Conservation (phyloP, 768 basidiomycete species). For the Paxillus ammoniavirescens region DNA sequence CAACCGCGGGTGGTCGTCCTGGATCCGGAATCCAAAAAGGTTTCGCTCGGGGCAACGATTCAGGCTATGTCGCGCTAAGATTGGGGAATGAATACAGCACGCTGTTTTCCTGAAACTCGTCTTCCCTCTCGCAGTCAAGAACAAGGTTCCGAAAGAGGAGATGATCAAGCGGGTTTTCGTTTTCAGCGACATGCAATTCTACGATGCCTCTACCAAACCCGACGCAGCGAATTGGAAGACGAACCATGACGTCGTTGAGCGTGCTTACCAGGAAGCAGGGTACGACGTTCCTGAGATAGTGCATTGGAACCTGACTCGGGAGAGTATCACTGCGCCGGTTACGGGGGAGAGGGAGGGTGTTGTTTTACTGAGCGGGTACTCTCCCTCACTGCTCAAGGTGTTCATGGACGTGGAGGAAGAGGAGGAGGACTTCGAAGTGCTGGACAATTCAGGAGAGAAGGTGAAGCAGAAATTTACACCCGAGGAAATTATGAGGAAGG, state of each 20-base stretch:
- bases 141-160: constrained; percentile 57
- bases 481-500: constrained; percentile 45
- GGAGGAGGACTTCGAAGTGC: constrained; percentile 34
- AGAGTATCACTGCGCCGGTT: constrained; percentile 44
- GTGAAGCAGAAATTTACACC: constrained; percentile 39
- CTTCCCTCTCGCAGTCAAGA: constrained; percentile 55
- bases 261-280: constrained; percentile 56
- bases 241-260: constrained; percentile 55
- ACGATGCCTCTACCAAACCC: constrained; percentile 24
- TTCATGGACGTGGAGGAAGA: constrained; percentile 58
- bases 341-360: constrained; percentile 56
- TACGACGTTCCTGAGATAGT: constrained; percentile 74
- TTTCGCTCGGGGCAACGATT: constrained; percentile 38
- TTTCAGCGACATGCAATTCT: constrained; percentile 82
- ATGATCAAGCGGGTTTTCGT: constrained; percentile 78
- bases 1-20: constrained; percentile 49
- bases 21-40: constrained; percentile 33
- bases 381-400: constrained; percentile 65
- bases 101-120: constrained; percentile 63
- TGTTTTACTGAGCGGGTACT: constrained; percentile 69
- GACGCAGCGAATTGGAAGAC: constrained; percentile 48
- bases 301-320: constrained; percentile 59
- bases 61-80: constrained; percentile 30
- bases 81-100: constrained; percentile 60
- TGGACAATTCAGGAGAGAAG: constrained; percentile 27